Conservation (phyloP, 1,139 yeast genomes). For the Yamadazyma taylorii region DNA sequence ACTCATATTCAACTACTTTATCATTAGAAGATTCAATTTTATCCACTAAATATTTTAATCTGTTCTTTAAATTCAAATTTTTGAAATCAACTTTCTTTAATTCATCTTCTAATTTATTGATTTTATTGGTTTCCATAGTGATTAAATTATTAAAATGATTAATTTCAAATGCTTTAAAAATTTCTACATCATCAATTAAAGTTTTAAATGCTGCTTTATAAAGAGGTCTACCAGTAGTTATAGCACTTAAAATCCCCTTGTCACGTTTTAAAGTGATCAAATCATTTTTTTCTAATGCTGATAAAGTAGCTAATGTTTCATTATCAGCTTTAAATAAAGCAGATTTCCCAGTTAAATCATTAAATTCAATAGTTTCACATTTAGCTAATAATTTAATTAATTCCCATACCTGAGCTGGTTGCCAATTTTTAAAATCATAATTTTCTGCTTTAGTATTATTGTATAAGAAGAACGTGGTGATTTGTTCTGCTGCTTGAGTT, state of each 20-base stretch:
- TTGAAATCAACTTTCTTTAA: constrained; percentile 50
- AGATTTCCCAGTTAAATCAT: constrained; percentile 49
- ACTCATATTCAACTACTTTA: constrained; percentile 46
- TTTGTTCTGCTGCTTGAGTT: constrained; percentile 81
- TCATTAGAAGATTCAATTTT: constrained; percentile 61
- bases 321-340: constrained; percentile 68
- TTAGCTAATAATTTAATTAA: constrained; percentile 64
- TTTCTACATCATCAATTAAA: constrained; percentile 56
- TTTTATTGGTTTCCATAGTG: constrained; percentile 60
- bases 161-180: constrained; percentile 64
- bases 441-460: constrained; percentile 28
- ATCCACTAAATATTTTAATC: constrained; percentile 63
- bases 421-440: constrained; percentile 47
- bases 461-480: constrained; percentile 74
- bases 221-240: constrained; percentile 82
- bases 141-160: constrained; percentile 57
- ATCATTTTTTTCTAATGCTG: constrained; percentile 78
- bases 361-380: constrained; percentile 44
- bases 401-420: constrained; percentile 86
- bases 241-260: constrained; percentile 68
- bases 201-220: constrained; percentile 76
- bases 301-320: constrained; percentile 48
- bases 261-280: constrained; percentile 67
- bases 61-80: constrained; percentile 49
- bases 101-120: constrained; percentile 69